A percentile compares a stretch with the other conserved stretches of the same genome.
Evolutionary conservation across 2,329 filamentous ascomycete species (phyloP).

Genomic region (Ophiocordyceps australis): DNA sequence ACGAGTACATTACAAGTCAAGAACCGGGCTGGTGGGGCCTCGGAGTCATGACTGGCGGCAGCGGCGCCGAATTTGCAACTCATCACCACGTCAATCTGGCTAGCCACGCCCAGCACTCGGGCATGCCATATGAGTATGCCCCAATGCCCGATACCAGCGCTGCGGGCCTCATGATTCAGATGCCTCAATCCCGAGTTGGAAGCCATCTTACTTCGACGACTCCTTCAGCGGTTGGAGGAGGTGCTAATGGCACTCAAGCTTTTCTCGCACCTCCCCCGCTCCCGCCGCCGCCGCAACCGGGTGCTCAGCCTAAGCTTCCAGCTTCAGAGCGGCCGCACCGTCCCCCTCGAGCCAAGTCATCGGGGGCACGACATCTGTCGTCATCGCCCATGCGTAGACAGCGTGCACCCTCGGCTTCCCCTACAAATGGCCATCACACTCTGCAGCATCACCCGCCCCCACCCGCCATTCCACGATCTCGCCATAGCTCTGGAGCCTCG

Average conservation of each 20-base stretch:
- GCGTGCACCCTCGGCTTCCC: slow-evolving; percentile 19
- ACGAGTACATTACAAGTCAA: slow-evolving; percentile 8
- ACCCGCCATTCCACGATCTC: slow-evolving; percentile 9
- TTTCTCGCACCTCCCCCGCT: slow-evolving; percentile 16
- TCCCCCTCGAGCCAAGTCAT: slow-evolving; percentile 33
- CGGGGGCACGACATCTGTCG: slow-evolving; percentile 29
- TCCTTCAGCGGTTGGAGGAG: slow-evolving; percentile 16
- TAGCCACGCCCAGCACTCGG: slow-evolving; percentile 20
- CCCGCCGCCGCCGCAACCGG: not conserved
- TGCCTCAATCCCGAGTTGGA: slow-evolving; percentile 30
- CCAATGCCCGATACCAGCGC: slow-evolving; percentile 11
- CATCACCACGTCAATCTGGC: slow-evolving; percentile 18
- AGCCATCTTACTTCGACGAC: no score
- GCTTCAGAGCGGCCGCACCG: slow-evolving; percentile 19
- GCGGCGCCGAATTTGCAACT: slow-evolving; percentile 9
- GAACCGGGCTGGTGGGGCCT: slow-evolving; percentile 13
- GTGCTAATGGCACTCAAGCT: slow-evolving; percentile 14
- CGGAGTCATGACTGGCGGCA: slow-evolving; percentile 10
- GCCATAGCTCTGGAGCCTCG: slow-evolving; percentile 20
- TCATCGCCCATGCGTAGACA: slow-evolving; percentile 22
- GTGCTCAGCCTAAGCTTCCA: slow-evolving; percentile 5
- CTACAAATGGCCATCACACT: slow-evolving; percentile 16
- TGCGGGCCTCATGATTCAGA: slow-evolving; percentile 32
- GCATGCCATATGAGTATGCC: slow-evolving; percentile 21
- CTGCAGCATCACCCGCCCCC: no score